phyloP scores from a whole-genome alignment of 805 yeast genomes.

The Suhomyces pyralidae region DNA sequence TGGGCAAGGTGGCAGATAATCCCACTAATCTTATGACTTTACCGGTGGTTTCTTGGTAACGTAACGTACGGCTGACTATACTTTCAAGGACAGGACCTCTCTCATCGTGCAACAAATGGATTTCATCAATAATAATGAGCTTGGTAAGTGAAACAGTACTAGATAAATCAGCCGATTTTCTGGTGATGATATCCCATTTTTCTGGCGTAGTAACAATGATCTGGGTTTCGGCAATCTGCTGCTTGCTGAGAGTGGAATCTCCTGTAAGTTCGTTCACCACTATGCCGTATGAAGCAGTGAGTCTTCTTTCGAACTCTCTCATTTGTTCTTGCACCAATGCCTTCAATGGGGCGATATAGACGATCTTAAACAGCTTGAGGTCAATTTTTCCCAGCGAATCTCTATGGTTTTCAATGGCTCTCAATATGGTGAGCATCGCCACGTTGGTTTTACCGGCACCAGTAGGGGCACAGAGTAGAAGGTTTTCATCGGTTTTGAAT shows the following conservation, averaged over 20 bases:
- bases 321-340: slow-evolving; percentile 96
- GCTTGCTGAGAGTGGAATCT: slow-evolving; percentile 72
- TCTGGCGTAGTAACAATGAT: slow-evolving; percentile 92
- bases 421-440: slow-evolving; percentile 79
- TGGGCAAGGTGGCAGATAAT: slow-evolving; percentile 89
- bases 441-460: slow-evolving; percentile 99
- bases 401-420: slow-evolving; percentile 55
- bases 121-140: slow-evolving; percentile 83
- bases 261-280: slow-evolving; percentile 87
- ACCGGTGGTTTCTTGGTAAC: slow-evolving; percentile 43
- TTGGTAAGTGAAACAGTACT: slow-evolving; percentile 58
- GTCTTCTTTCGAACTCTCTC: slow-evolving; percentile 72
- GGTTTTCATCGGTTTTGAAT: slow-evolving; percentile 63
- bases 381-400: slow-evolving; percentile 47
- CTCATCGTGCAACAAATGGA: slow-evolving; percentile 87
- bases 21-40: slow-evolving; percentile 71
- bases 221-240: slow-evolving; percentile 76
- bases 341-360: slow-evolving; percentile 88
- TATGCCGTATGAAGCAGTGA: slow-evolving; percentile 57
- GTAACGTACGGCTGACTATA: slow-evolving; percentile 72
- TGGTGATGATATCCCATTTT: slow-evolving; percentile 93
- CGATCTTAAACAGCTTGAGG: slow-evolving; percentile 63
- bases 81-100: slow-evolving; percentile 94
- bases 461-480: slow-evolving; percentile 93
- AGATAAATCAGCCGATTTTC: slow-evolving; percentile 70